Base-by-base conservation (phyloP, 2,329 filamentous ascomycete genomes). In the Ophiocordyceps camponoti-floridani region DNA sequence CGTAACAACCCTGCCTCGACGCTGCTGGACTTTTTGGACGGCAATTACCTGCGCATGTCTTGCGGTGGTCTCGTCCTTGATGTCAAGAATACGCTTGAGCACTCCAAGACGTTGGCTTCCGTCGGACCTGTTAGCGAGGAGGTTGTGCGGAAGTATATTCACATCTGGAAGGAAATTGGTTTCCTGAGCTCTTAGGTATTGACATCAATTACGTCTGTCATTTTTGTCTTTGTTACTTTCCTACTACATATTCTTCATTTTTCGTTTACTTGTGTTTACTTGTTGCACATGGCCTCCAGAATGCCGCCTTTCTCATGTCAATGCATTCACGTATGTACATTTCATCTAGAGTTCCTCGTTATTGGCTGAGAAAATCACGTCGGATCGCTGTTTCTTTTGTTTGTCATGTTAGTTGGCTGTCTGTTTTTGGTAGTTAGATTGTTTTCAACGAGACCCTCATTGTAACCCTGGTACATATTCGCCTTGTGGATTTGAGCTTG, bases 1-100 rank as follows among this genome's bases (percentile, higher is more conserved):
- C 44, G 28, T 2, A 40, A 41, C 42, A 49, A 49, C 41, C 48
- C 48, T 2, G 48, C 46, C 4, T 45, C 42, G 4, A 43, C 40
- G 0, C 44, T 50, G 4, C 31, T 47, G 16, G 47, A 50, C 5
- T 50, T 50, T 26, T 41, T 50, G 5, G 46, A 49, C 2, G 27
- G 40, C 9, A 45, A 50, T 31, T 50, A 46, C 37, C 18, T 45
- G 2, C 49, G 44, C 30, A 50, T 50, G 47, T 47, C 46, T 8
- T 50, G 49, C 26, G 49, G 49, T 12, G 49, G 44, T 4, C 37
- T 50, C n/a, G 45, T 49, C 9, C 42, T 50, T 5, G 47, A 43
- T 5, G 43, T 44, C 1, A 14, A 33, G 3, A 49, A 49, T 12
- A 44, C 49, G 1, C 37, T 43, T 13, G 47, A 50, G 41, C 47